A percentile compares a stretch with the other conserved stretches of the same genome.
Evolutionary conservation across 345 rosid genomes (phyloP).

Genomic region (Bruguiera gymnorhiza): DNA sequence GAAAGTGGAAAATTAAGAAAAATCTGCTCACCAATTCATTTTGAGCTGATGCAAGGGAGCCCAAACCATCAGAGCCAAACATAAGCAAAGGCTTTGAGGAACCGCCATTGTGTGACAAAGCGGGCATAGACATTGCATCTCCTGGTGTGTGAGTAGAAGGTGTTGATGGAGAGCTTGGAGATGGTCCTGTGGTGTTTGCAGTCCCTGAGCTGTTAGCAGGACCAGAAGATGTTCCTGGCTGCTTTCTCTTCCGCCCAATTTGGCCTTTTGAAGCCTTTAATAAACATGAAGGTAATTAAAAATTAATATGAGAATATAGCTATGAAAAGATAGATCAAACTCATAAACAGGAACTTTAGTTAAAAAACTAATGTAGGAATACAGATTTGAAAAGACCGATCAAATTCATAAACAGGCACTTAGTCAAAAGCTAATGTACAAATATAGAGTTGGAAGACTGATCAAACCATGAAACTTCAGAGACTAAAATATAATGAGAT

Average conservation of each 20-base stretch:
- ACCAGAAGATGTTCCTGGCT: slow-evolving; percentile 48
- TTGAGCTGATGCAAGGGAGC: slow-evolving; percentile 42
- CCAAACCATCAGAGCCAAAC: slow-evolving; percentile 53
- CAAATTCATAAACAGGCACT: background rate
- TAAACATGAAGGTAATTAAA: slow-evolving; percentile 10
- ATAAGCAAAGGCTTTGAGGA: slow-evolving; percentile 51
- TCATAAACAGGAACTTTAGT: no score
- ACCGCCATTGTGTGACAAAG: slow-evolving; percentile 41
- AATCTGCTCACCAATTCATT: slow-evolving; percentile 43
- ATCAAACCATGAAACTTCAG: no score
- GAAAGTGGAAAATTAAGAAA: background rate
- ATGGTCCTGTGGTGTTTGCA: slow-evolving; percentile 49
- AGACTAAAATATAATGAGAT: no score
- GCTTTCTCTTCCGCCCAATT: slow-evolving; percentile 50
- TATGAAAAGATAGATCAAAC: background rate
- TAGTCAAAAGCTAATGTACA: no score
- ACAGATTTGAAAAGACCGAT: background rate
- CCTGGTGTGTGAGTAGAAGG: slow-evolving; percentile 56
- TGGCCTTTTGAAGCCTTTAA: slow-evolving; percentile 50
- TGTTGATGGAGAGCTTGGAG: slow-evolving; percentile 56
- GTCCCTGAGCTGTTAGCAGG: slow-evolving; percentile 56
- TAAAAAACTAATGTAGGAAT: no score
- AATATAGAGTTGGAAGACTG: no score
- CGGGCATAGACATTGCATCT: slow-evolving; percentile 45
- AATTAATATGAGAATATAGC: background rate